Conservation (phyloP, 169 alveolate genomes). For the Eimeria nieschulzi region DNA sequence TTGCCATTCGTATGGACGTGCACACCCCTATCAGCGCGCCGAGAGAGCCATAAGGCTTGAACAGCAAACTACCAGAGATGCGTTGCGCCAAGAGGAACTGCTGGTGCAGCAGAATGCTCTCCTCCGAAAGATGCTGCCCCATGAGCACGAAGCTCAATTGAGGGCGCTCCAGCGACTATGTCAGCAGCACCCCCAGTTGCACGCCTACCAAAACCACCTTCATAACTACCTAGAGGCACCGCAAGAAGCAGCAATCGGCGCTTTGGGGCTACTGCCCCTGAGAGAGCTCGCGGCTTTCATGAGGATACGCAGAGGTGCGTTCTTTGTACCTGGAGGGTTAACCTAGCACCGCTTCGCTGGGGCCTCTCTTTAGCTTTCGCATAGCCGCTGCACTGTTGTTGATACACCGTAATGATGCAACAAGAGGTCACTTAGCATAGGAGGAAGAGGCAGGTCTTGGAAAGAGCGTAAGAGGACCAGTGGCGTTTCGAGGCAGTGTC, state of each 20-base stretch:
- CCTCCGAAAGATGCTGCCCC: slow-evolving; percentile 24
- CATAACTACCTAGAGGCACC: slow-evolving; percentile 10
- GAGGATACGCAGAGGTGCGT: slow-evolving; percentile 21
- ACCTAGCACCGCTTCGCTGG: not conserved
- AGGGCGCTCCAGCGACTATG: slow-evolving; percentile 25
- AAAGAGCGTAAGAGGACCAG: too few species aligned
- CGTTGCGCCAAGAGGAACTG: slow-evolving; percentile 30
- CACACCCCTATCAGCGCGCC: slow-evolving; percentile 19
- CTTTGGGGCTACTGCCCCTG: slow-evolving; percentile 30
- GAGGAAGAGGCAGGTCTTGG: too few species aligned
- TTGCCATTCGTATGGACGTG: not conserved
- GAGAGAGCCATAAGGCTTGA: slow-evolving; percentile 55
- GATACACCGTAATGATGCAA: too few species aligned
- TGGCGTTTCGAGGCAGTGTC: not conserved
- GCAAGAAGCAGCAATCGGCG: slow-evolving; percentile 35
- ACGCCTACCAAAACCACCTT: slow-evolving; percentile 3
- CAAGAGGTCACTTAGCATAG: too few species aligned
- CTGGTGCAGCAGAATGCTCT: slow-evolving; percentile 44
- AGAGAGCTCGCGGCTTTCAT: slow-evolving; percentile 20
- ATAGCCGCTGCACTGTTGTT: too few species aligned
- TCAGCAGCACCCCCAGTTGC: slow-evolving; percentile 45
- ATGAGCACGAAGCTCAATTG: not conserved
- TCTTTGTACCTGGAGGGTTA: not conserved
- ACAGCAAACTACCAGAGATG: slow-evolving; percentile 36
- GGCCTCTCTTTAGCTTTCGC: too few species aligned